Evolutionary conservation across 805 yeast genomes (phyloP).

Genomic region (Candida xiaguanensis): DNA sequence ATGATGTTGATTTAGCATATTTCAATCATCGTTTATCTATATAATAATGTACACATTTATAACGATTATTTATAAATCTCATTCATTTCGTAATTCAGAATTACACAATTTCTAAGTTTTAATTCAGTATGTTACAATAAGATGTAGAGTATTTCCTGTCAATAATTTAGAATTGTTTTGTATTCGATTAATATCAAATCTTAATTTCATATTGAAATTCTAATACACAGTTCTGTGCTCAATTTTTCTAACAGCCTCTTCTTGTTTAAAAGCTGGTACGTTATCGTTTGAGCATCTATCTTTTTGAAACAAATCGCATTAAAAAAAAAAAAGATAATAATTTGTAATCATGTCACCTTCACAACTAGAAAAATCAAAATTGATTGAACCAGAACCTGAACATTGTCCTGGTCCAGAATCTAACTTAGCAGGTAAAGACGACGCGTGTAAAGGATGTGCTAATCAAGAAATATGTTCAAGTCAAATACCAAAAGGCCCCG

Average conservation of each 20-base stretch:
- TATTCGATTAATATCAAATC: too few species aligned
- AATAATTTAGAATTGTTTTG: too few species aligned
- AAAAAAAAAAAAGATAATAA: too few species aligned
- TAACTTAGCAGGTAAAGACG: conserved; percentile 88
- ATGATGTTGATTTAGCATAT: conserved; percentile 33
- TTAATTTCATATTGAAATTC: too few species aligned
- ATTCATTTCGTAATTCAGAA: neutral
- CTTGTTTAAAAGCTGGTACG: too few species aligned
- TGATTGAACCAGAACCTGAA: conserved; percentile 80
- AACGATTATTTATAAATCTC: neutral
- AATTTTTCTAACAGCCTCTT: too few species aligned
- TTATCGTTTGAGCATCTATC: too few species aligned
- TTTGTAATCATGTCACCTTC: conserved; percentile 24
- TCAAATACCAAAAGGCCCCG: conserved; percentile 85
- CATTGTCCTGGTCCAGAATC: conserved; percentile 99
- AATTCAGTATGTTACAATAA: too few species aligned
- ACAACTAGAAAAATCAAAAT: conserved; percentile 13
- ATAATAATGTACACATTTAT: neutral
- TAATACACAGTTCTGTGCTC: too few species aligned
- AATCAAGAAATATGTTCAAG: conserved; percentile 88
- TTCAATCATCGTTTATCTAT: conserved; percentile 17
- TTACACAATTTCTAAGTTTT: too few species aligned
- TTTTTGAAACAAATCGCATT: too few species aligned
- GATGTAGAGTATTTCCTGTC: too few species aligned
- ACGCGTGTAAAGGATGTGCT: conserved; percentile 93